Evolutionary conservation across 23 red algal species (phyloP), one percentile per base, ranked within the genome.

Genomic region (Chondrus crispus): DNA sequence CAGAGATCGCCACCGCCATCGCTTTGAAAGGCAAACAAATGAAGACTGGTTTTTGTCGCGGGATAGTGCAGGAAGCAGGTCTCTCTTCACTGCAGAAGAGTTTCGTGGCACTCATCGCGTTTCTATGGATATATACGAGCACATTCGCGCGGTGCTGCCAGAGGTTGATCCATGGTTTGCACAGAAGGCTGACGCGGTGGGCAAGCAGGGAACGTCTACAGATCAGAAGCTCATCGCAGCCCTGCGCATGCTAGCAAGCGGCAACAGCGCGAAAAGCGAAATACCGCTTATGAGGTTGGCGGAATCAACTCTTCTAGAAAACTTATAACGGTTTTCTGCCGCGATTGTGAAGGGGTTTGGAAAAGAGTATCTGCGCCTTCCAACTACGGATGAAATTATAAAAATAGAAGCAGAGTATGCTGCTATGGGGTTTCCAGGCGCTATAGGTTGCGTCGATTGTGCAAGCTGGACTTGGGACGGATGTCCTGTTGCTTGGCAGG

Each of bases 321-420:
- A 14, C 70, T 29, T 42, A 36, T 42, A 70, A 40, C 11, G 30
- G 19, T 86, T 86, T 70, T 44, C 9, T 68, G n/a, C 38, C 37
- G 22, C 1, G n/a, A 47, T 86, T 33, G n/a, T 44, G 24, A 44
- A 86, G 30, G 55, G 1, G 20, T 86, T 86, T 79, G 22, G 40
- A 64, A n/a, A 76, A 11, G 50, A 90, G 86, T 90, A 77, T 14
- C 40, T 80, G 46, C 44, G 86, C 22, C 30, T 24, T 2, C 84
- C 84, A 3, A 32, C 29, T 28, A 46, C 33, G 22, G 63, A 74
- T 35, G 68, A 75, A 63, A 18, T 80, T 46, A 24, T 12, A 0
- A 2, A 29, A 44, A 88, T 88, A 43, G 38, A 39, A 14, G 42
- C 13, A 6, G 30, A 51, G 24, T 43, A 78, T 36, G 12, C 30